phyloP scores from a whole-genome alignment of 805 yeast species.

The Saccharomycopsis lassenensis region DNA sequence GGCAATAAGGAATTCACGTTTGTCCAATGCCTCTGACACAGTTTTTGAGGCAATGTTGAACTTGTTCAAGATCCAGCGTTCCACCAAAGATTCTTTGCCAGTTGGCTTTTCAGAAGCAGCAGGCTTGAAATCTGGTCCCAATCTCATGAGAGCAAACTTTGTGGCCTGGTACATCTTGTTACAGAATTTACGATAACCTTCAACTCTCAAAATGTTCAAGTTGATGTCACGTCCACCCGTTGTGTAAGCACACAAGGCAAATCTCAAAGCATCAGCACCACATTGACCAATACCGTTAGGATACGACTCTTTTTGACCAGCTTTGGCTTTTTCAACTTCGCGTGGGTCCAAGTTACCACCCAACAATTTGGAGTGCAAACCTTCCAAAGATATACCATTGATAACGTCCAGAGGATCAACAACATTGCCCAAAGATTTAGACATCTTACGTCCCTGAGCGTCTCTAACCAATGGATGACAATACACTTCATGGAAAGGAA shows the following conservation, averaged over 20 bases:
- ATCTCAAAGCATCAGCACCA: slow-evolving; percentile 98
- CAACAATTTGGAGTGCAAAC: slow-evolving; percentile 64
- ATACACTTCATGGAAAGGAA: slow-evolving; percentile 94
- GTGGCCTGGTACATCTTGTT: slow-evolving; percentile 99
- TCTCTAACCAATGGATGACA: slow-evolving; percentile 98
- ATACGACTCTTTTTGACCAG: slow-evolving; percentile 80
- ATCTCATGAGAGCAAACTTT: slow-evolving; percentile 85
- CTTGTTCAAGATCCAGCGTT: slow-evolving; percentile 92
- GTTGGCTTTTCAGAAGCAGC: slow-evolving; percentile 51
- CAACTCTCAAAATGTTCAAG: slow-evolving; percentile 90
- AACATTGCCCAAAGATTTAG: slow-evolving; percentile 94
- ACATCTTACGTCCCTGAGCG: slow-evolving; percentile 99
- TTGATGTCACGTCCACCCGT: slow-evolving; percentile 99
- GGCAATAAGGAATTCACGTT: slow-evolving; percentile 80
- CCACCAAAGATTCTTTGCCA: slow-evolving; percentile 84
- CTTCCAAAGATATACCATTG: slow-evolving; percentile 70
- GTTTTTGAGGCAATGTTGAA: slow-evolving; percentile 57
- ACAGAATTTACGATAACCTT: slow-evolving; percentile 98
- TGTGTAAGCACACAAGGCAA: slow-evolving; percentile 95
- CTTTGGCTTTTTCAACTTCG: slow-evolving; percentile 77
- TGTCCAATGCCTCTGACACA: slow-evolving; percentile 58
- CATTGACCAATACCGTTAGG: slow-evolving; percentile 98
- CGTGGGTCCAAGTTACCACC: slow-evolving; percentile 82
- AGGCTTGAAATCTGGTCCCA: slow-evolving; percentile 83
- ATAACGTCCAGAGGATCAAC: slow-evolving; percentile 94